phyloP scores from a whole-genome alignment of 75 land plant species.

The Pseudotsuga menziesii region DNA sequence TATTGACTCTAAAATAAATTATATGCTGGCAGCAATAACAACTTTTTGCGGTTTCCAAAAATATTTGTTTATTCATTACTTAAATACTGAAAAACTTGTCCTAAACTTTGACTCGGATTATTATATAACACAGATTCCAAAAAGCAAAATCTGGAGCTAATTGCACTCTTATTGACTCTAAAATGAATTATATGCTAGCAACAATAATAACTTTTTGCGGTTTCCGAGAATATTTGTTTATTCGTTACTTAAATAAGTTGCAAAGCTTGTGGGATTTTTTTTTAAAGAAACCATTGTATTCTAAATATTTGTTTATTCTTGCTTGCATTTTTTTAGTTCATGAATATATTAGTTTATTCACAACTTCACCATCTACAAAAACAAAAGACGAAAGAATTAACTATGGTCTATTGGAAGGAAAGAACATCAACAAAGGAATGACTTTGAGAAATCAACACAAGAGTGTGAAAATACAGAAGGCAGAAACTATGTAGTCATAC shows the following conservation, averaged over 20 bases:
- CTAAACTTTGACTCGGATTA: too few relatives aligned
- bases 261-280: neutral
- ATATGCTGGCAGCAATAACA: neutral
- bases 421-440: too few relatives aligned
- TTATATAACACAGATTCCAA: neutral
- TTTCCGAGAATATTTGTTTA: neutral
- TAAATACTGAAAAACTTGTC: too few relatives aligned
- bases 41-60: neutral
- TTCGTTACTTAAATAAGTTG: neutral
- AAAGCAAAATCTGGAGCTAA: neutral
- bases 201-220: neutral
- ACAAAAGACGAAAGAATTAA: too few relatives aligned
- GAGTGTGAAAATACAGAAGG: too few relatives aligned
- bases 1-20: neutral
- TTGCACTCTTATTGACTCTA: neutral
- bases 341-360: too few relatives aligned
- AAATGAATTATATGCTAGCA: neutral
- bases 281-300: neutral
- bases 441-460: too few relatives aligned
- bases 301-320: too few relatives aligned
- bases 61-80: neutral
- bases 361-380: too few relatives aligned
- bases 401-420: too few relatives aligned
- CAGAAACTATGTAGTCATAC: too few relatives aligned
- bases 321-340: too few relatives aligned